These are phyloP conservation scores for Stephania cephalantha DNA, from an alignment of 164 flowering plant species.

Conservation along the genomic window DNA sequence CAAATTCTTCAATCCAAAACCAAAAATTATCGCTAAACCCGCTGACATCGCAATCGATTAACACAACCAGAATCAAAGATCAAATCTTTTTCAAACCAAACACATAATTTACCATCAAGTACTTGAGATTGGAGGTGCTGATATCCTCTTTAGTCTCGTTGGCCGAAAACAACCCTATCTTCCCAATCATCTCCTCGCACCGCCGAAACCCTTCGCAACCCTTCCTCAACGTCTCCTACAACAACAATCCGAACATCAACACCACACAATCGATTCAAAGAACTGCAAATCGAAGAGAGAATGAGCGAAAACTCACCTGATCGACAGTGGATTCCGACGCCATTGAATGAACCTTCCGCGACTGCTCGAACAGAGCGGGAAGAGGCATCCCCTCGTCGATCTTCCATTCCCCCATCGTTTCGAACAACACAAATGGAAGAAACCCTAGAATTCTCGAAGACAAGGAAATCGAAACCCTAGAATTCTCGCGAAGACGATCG, in stretches of 20 bases:
- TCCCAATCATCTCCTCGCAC: constrained; percentile 84
- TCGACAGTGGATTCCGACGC: constrained; percentile 55
- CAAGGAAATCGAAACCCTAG: background rate
- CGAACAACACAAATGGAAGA: background rate
- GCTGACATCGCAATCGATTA: background rate
- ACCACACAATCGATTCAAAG: background rate
- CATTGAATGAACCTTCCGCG: constrained; percentile 53
- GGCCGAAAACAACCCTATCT: constrained; percentile 74
- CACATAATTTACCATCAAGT: constrained; percentile 51
- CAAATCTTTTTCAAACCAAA: background rate
- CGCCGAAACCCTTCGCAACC: constrained; percentile 51
- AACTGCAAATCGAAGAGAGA: background rate
- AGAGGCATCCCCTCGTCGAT: constrained; percentile 74
- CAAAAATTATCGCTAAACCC: background rate
- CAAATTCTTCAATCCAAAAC: background rate
- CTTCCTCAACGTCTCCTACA: constrained; percentile 55
- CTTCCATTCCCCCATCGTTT: constrained; percentile 37
- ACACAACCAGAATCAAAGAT: background rate
- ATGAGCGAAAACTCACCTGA: constrained; percentile 39
- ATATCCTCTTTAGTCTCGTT: constrained; percentile 95
- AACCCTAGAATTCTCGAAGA: constrained; percentile 3
- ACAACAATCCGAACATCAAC: constrained; percentile 3
- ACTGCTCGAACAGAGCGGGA: constrained; percentile 70
- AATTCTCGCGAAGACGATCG: background rate
- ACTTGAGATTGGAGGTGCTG: constrained; percentile 80